A percentile compares a stretch with the other conserved stretches of the same genome.
Conservation (phyloP, 1,139 yeast species). For the Protomyces inundatus region DNA sequence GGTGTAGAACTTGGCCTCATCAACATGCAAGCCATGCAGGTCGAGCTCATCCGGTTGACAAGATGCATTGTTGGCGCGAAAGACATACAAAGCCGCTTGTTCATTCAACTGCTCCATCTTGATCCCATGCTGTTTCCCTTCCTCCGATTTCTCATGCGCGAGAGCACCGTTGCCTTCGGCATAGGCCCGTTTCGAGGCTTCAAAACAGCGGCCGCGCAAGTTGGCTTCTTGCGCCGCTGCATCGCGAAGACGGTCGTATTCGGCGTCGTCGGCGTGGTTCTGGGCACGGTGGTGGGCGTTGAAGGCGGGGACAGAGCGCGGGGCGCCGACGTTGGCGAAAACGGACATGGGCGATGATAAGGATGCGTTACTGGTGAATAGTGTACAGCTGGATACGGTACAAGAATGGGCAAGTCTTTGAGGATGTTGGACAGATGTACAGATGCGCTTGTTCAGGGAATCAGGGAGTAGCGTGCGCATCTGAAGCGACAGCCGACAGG, state of each 20-base stretch:
- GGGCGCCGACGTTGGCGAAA: constrained; percentile 10
- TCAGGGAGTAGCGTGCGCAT: no score
- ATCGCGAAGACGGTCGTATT: constrained; percentile 60
- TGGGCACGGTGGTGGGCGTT: constrained; percentile 3
- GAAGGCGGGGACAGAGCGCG: constrained; percentile 18
- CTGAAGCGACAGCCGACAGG: no score
- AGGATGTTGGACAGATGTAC: no score
- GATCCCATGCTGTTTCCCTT: constrained; percentile 39
- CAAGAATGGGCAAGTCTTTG: no score
- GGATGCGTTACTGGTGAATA: background rate
- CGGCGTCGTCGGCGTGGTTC: constrained; percentile 27
- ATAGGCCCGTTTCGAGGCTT: constrained; percentile 31
- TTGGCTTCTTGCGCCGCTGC: constrained; percentile 64
- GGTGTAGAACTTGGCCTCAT: constrained; percentile 75
- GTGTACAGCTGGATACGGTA: no score
- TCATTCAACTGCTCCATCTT: constrained; percentile 65
- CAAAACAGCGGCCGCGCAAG: constrained; percentile 51
- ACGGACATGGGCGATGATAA: constrained; percentile 3
- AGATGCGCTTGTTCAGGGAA: no score
- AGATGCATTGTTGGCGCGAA: constrained; percentile 80
- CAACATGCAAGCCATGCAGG: constrained; percentile 83
- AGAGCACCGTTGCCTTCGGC: constrained; percentile 12
- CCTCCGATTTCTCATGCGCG: constrained; percentile 21
- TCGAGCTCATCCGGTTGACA: constrained; percentile 82
- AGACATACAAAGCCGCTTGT: constrained; percentile 86